Conservation (phyloP, 805 yeast species). For the Starmerella ratchasimensis region DNA sequence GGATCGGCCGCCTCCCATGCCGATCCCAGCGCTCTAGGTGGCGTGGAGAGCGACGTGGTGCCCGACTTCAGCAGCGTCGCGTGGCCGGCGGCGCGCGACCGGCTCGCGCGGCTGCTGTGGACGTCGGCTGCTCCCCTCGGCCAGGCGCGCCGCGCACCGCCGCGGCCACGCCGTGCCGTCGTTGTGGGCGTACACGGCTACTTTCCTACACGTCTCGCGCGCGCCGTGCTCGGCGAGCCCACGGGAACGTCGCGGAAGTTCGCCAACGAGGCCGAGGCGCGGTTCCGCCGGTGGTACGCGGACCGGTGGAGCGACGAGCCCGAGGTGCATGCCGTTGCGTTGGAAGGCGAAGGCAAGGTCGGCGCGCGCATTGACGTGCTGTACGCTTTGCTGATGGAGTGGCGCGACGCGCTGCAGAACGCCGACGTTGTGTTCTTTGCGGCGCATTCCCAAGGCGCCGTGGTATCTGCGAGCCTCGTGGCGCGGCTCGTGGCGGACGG, state of each 20-base stretch:
- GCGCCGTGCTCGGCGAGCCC: constrained; percentile 87
- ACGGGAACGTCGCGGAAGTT: constrained; percentile 89
- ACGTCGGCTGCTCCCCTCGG: constrained; percentile 12
- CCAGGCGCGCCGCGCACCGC: neutral
- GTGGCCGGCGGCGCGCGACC: constrained; percentile 16
- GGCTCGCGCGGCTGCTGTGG: constrained; percentile 21
- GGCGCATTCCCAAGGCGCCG: constrained; percentile 92
- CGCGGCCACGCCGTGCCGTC: constrained; percentile 31
- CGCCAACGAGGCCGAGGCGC: constrained; percentile 77
- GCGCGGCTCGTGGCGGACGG: constrained; percentile 58
- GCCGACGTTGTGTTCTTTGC: constrained; percentile 88
- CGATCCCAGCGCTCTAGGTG: too few relatives aligned
- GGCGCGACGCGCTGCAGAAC: constrained; percentile 38
- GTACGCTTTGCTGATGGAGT: constrained; percentile 53
- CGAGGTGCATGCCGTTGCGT: constrained; percentile 55
- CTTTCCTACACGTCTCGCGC: constrained; percentile 72
- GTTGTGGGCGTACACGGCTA: constrained; percentile 94
- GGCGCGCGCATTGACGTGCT: constrained; percentile 75
- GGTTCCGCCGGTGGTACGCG: constrained; percentile 54
- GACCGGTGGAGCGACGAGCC: constrained; percentile 25
- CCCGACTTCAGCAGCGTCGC: constrained; percentile 9
- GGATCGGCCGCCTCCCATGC: too few relatives aligned
- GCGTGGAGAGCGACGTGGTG: too few relatives aligned
- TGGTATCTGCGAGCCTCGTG: constrained; percentile 70
- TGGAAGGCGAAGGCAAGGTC: constrained; percentile 87